Conservation (phyloP, 371 early-diverging fungal species). For the Umbelopsis sp. region DNA sequence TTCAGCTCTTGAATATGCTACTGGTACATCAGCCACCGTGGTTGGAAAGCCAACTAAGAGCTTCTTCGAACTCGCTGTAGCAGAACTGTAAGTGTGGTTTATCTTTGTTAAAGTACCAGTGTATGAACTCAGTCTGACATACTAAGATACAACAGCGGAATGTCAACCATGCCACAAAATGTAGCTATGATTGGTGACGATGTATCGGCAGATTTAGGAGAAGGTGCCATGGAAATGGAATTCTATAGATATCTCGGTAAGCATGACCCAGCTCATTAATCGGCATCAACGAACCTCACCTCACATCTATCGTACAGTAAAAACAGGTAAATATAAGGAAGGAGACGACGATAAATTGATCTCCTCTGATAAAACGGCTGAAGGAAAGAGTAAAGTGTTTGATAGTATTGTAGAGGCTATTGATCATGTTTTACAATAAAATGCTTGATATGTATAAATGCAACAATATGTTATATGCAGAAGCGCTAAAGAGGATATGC, state of each 20-base stretch:
- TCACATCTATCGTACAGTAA: slow-evolving; percentile 41
- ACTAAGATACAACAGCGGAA: slow-evolving; percentile 27
- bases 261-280: background rate
- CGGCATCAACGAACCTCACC: background rate
- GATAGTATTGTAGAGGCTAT: slow-evolving; percentile 49
- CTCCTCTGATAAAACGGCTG: slow-evolving; percentile 2
- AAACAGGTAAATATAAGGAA: slow-evolving; percentile 82
- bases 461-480: background rate
- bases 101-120: background rate
- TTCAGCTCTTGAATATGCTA: slow-evolving; percentile 74
- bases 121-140: slow-evolving; percentile 6
- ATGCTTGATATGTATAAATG: slow-evolving; percentile 16
- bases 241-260: slow-evolving; percentile 69
- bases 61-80: slow-evolving; percentile 77
- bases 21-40: slow-evolving; percentile 65
- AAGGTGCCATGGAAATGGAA: slow-evolving; percentile 72
- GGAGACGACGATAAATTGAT: slow-evolving; percentile 62
- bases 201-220: slow-evolving; percentile 78
- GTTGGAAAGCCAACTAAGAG: slow-evolving; percentile 83
- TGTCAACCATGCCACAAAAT: slow-evolving; percentile 38
- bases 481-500: background rate
- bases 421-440: slow-evolving; percentile 35
- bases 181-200: slow-evolving; percentile 90
- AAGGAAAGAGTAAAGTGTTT: slow-evolving; percentile 27
- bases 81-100: slow-evolving; percentile 59